phyloP scores from a whole-genome alignment of 768 basidiomycete genomes.

The Amanita subjunquillea region DNA sequence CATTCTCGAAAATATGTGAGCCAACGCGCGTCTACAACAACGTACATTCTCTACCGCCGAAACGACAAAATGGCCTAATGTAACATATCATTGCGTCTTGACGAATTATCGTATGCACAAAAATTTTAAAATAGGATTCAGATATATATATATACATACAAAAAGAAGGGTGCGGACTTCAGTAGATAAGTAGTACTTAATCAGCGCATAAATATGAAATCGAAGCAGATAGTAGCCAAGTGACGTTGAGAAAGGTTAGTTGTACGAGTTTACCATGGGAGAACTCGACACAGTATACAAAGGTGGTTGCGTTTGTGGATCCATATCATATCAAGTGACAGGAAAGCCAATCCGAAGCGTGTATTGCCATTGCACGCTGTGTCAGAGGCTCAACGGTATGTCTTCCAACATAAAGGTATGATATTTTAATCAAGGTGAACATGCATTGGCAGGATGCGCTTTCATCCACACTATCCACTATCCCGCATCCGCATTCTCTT shows the following conservation, averaged over 20 bases:
- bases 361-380: slow-evolving; percentile 65
- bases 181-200: neutral
- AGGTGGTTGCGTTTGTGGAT: slow-evolving; percentile 55
- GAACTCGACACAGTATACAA: slow-evolving; percentile 10
- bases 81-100: neutral
- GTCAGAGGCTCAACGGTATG: slow-evolving; percentile 48
- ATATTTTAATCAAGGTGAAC: neutral
- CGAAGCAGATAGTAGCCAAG: neutral
- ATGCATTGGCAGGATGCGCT: slow-evolving; percentile 32
- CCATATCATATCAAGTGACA: slow-evolving; percentile 33
- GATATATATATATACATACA: neutral
- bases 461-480: slow-evolving; percentile 58
- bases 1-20: neutral
- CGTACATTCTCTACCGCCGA: neutral
- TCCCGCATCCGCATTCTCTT: slow-evolving; percentile 35
- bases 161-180: neutral
- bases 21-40: neutral
- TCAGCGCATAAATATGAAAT: neutral
- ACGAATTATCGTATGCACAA: neutral
- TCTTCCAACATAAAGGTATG: neutral
- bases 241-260: neutral
- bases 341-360: slow-evolving; percentile 44
- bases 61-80: neutral
- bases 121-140: neutral
- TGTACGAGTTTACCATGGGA: neutral